Percentiles rank a stretch among this genome's conserved stretches.
Conservation (phyloP, 495 filamentous ascomycete species). For the Endocarpon pusillum region DNA sequence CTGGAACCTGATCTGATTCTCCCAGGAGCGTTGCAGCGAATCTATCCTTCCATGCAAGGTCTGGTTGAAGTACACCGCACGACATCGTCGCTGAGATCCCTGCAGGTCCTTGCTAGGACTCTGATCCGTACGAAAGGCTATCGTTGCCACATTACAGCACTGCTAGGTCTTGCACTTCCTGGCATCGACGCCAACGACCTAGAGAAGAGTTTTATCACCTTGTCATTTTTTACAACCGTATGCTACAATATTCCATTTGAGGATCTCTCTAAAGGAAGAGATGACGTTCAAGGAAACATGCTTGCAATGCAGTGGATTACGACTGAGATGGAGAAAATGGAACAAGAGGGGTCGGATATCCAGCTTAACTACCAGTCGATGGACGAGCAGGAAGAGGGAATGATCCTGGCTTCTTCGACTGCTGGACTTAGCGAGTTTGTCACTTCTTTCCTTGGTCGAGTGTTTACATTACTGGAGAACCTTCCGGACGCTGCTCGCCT, state of each 20-base stretch:
- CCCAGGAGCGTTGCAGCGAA: conserved; percentile 83
- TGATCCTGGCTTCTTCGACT: conserved; percentile 89
- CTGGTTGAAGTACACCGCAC: conserved; percentile 95
- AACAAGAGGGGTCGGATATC: conserved; percentile 66
- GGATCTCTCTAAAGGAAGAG: conserved; percentile 54
- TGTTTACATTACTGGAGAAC: conserved; percentile 91
- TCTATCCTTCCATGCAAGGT: conserved; percentile 92
- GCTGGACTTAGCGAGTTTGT: conserved; percentile 87
- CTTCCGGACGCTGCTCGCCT: conserved; percentile 77
- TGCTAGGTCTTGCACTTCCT: conserved; percentile 79
- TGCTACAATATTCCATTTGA: conserved; percentile 88
- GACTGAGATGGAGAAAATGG: conserved; percentile 82
- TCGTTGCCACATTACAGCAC: conserved; percentile 82
- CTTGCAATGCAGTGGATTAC: conserved; percentile 89
- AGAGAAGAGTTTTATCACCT: conserved; percentile 83
- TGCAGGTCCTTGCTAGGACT: conserved; percentile 74
- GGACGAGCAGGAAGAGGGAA: conserved; percentile 69
- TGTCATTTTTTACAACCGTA: conserved; percentile 87
- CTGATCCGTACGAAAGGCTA: conserved; percentile 87
- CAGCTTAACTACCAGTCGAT: conserved; percentile 71
- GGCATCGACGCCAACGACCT: conserved; percentile 97
- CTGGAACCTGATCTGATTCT: conserved; percentile 86
- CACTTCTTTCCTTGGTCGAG: conserved; percentile 72
- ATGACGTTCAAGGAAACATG: conserved; percentile 52
- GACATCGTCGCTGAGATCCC: conserved; percentile 75